These are phyloP conservation scores for Leptomonas seymouri DNA, from an alignment of 208 protist species.

Conservation along the genomic window DNA sequence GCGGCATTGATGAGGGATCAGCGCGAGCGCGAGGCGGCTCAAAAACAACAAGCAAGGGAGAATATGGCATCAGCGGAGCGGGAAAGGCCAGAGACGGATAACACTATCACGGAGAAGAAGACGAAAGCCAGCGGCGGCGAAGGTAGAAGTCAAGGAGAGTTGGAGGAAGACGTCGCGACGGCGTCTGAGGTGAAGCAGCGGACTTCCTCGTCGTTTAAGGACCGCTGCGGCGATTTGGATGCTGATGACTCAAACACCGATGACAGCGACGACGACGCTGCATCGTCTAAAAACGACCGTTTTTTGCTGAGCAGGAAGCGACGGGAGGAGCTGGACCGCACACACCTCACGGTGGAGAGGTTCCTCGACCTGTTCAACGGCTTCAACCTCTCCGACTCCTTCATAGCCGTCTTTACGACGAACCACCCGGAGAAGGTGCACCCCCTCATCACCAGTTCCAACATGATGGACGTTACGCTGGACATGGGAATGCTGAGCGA, in stretches of 20 bases:
- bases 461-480: constrained; percentile 69
- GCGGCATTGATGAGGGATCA: constrained; percentile 13
- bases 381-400: constrained; percentile 69
- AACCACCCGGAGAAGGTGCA: constrained; percentile 89
- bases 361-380: constrained; percentile 91
- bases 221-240: background rate
- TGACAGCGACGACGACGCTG: constrained; percentile 17
- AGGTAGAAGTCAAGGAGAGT: background rate
- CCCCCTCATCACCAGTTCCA: constrained; percentile 52
- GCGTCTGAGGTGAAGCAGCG: background rate
- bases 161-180: background rate
- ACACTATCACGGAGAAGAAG: background rate
- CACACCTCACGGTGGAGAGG: constrained; percentile 83
- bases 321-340: constrained; percentile 30
- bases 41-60: constrained; percentile 1
- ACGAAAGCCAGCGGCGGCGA: background rate
- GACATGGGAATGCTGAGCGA: constrained; percentile 63
- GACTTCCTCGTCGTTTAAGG: background rate
- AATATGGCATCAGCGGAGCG: background rate
- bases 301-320: constrained; percentile 13
- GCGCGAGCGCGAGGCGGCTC: background rate
- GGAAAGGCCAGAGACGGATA: background rate
- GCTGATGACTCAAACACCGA: constrained; percentile 25
- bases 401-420: constrained; percentile 92
- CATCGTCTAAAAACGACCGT: constrained; percentile 1